Conservation (phyloP, 2,329 filamentous ascomycete species). For the Phialophora verrucosa region DNA sequence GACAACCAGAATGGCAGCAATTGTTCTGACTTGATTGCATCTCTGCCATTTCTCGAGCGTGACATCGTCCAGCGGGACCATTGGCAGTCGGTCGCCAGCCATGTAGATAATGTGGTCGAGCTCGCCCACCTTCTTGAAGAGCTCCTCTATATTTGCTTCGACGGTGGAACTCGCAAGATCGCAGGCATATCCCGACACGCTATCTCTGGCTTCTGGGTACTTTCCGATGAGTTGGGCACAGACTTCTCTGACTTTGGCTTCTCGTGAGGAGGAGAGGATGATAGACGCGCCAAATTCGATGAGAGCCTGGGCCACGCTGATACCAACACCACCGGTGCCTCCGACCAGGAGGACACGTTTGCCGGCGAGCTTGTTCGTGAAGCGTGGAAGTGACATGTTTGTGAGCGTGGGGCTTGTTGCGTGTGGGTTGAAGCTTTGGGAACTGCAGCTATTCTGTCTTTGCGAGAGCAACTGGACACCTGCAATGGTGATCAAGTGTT, state of each 20-base stretch:
- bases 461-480: neutral
- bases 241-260: slow-evolving; percentile 55
- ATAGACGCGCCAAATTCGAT: slow-evolving; percentile 63
- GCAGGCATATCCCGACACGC: slow-evolving; percentile 53
- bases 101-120: slow-evolving; percentile 65
- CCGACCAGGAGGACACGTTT: slow-evolving; percentile 63
- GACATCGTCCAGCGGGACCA: slow-evolving; percentile 50
- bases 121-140: slow-evolving; percentile 46
- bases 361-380: slow-evolving; percentile 43
- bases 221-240: slow-evolving; percentile 52
- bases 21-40: slow-evolving; percentile 58
- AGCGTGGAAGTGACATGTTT: slow-evolving; percentile 41
- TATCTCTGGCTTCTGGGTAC: slow-evolving; percentile 50
- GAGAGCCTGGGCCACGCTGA: slow-evolving; percentile 63
- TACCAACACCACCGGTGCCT: slow-evolving; percentile 68
- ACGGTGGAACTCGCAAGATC: slow-evolving; percentile 57
- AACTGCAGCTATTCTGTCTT: neutral
- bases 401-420: neutral
- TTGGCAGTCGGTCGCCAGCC: slow-evolving; percentile 57
- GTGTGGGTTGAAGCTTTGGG: neutral
- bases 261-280: slow-evolving; percentile 65
- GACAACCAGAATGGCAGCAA: slow-evolving; percentile 58
- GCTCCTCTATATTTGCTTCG: slow-evolving; percentile 54
- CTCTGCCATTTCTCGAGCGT: slow-evolving; percentile 50
- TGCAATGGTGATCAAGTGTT: neutral